These are phyloP conservation scores for Leishmania tropica DNA, from an alignment of 208 protist genomes.

Conservation along the genomic window DNA sequence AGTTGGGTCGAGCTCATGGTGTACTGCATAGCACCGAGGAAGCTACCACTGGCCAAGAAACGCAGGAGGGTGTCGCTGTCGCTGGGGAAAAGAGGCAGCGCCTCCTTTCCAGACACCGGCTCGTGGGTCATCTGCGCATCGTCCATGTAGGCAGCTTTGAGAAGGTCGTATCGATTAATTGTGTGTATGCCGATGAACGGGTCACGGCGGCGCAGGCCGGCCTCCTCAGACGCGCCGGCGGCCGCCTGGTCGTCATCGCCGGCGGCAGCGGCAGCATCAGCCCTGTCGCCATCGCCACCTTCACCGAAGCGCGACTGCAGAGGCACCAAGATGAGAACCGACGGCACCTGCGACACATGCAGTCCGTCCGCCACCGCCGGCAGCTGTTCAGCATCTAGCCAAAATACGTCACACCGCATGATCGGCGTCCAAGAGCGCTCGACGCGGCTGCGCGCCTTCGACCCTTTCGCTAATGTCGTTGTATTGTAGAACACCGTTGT, in stretches of 20 bases:
- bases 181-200: conserved; percentile 32
- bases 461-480: neutral
- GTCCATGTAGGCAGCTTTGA: conserved; percentile 20
- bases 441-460: conserved; percentile 19
- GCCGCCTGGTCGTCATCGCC: conserved; percentile 13
- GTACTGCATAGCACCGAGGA: conserved; percentile 19
- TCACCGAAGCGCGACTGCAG: conserved; percentile 25
- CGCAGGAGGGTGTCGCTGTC: conserved; percentile 39
- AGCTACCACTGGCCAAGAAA: conserved; percentile 37
- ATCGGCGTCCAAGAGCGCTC: conserved; percentile 20
- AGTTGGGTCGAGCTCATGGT: conserved; percentile 6
- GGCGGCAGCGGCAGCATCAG: neutral
- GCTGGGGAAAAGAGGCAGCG: conserved; percentile 33
- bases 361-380: conserved; percentile 31
- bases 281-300: conserved; percentile 5
- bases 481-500: conserved; percentile 28
- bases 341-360: conserved; percentile 35
- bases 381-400: conserved; percentile 52
- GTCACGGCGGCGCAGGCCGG: conserved; percentile 18
- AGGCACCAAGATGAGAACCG: conserved; percentile 31
- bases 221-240: neutral
- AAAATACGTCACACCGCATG: conserved; percentile 34
- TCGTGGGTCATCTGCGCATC: conserved; percentile 25
- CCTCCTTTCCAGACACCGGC: conserved; percentile 25
- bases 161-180: conserved; percentile 42